Percentiles rank a stretch among this genome's conserved stretches.
These are phyloP conservation scores for Botryosphaeria dothidea DNA, from an alignment of 2,329 filamentous ascomycete genomes.

Conservation along the genomic window DNA sequence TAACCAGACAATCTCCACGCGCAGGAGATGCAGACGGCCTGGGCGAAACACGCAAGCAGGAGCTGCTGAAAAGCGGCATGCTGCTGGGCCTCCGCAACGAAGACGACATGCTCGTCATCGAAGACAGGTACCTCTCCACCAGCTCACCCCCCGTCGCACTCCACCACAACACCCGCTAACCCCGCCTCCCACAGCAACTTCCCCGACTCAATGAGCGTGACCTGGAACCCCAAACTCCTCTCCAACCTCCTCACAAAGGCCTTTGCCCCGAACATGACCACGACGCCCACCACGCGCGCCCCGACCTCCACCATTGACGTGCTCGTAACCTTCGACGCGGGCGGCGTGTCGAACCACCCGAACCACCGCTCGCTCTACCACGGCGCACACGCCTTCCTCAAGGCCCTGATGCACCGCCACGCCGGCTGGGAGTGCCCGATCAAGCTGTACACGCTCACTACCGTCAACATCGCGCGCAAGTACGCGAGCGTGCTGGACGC, in stretches of 20 bases:
- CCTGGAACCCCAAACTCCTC: conserved; percentile 73
- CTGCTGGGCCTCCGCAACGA: conserved; percentile 71
- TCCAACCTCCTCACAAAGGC: conserved; percentile 68
- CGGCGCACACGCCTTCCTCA: conserved; percentile 74
- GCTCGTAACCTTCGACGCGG: conserved; percentile 85
- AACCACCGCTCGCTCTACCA: conserved; percentile 91
- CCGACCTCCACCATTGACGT: conserved; percentile 68
- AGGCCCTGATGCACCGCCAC: conserved; percentile 63
- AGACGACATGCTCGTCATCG: conserved; percentile 83
- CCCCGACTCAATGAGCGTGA: conserved; percentile 81
- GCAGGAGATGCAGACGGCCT: conserved; percentile 82
- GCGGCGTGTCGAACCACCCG: conserved; percentile 82
- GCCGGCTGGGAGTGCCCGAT: conserved; percentile 71
- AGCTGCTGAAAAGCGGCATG: conserved; percentile 78
- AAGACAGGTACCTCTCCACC: conserved; percentile 60
- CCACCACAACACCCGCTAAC: conserved; percentile 9
- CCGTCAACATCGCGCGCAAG: conserved; percentile 74
- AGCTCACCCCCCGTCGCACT: conserved; percentile 17
- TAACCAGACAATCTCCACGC: conserved; percentile 11
- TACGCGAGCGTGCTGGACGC: conserved; percentile 78
- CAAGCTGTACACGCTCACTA: conserved; percentile 80
- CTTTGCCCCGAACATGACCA: conserved; percentile 68
- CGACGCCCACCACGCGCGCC: conserved; percentile 41
- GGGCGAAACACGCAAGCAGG: conserved; percentile 77
- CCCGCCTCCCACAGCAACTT: conserved; percentile 59